Conservation (phyloP, 2,329 filamentous ascomycete genomes). For the Talaromyces sp. region DNA sequence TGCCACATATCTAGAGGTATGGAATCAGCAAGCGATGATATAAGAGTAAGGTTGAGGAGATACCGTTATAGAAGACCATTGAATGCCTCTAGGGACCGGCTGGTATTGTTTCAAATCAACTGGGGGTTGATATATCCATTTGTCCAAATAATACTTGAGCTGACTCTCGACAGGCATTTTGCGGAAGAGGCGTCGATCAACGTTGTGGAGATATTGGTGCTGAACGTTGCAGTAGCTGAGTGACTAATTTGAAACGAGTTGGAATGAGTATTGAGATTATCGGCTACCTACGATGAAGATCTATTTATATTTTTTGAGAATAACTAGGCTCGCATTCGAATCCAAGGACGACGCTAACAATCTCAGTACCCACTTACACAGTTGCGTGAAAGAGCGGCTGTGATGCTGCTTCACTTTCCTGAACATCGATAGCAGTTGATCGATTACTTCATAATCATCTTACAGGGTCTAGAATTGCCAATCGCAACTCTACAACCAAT, state of each 20-base stretch:
- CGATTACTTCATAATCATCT: background rate
- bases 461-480: background rate
- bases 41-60: background rate
- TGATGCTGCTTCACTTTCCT: too few species aligned
- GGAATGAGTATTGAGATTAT: background rate
- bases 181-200: background rate
- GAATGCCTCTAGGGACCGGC: constrained; percentile 20
- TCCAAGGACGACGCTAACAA: background rate
- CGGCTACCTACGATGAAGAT: background rate
- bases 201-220: background rate
- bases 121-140: background rate
- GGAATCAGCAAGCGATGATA: constrained; percentile 1
- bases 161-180: background rate
- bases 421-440: too few species aligned
- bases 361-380: too few species aligned
- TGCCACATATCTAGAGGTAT: background rate
- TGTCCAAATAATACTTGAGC: background rate
- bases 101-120: background rate
- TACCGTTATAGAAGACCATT: background rate
- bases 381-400: too few species aligned
- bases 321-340: background rate
- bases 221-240: background rate
- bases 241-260: background rate
- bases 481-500: too few species aligned
- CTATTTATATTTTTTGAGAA: background rate